Evolutionary conservation across 257 asterid species (phyloP), one percentile per base, ranked within the genome.

Genomic region (Rauvolfia tetraphylla): DNA sequence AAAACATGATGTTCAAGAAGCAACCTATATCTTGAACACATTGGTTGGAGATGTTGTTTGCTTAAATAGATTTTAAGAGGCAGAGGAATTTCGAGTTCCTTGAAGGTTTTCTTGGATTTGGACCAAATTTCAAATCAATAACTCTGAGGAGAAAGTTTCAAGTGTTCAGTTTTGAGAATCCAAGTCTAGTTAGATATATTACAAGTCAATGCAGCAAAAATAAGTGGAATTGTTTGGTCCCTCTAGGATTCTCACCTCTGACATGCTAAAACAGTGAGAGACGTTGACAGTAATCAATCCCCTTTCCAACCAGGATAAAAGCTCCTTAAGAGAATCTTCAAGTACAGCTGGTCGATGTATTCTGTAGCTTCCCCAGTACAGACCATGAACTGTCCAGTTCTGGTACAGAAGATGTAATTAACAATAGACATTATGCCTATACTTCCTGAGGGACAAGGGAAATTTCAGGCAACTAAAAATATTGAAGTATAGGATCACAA

Each of bases 381-480:
- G 86, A 68, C 99, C 99, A 67, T 93, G 98, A 84, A 95, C 67
- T 1, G 98, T 95, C 98, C 98, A 95, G 83, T 93, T 93, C 99
- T 95, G 88, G 29, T 75, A 63, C 66, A 79, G 56, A 73, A 73
- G 22, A 36, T 5, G 38, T 34, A 67, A 68, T 27, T 0, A 38
- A 9, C 20, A 38, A 51, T 17, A 73, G 36, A 53, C 10, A n/a
- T 36, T 46, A 4, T 8, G 59, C 7, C 25, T 22, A 39, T 39
- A 41, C 42, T 27, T 3, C 44, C 14, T 20, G 22, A 39, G 12
- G 36, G 14, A 33, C 9, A 41, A 33, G 76, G 39, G 48, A 27
- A 36, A 17, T 38, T 59, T 11, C 31, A 11, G 59, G 22, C 9
- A 3, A 67, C 20, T 9, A 66, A 10, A 33, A 3, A 36, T 5